phyloP scores from a whole-genome alignment of 2,329 filamentous ascomycete genomes.

The Scedosporium apiospermum region DNA sequence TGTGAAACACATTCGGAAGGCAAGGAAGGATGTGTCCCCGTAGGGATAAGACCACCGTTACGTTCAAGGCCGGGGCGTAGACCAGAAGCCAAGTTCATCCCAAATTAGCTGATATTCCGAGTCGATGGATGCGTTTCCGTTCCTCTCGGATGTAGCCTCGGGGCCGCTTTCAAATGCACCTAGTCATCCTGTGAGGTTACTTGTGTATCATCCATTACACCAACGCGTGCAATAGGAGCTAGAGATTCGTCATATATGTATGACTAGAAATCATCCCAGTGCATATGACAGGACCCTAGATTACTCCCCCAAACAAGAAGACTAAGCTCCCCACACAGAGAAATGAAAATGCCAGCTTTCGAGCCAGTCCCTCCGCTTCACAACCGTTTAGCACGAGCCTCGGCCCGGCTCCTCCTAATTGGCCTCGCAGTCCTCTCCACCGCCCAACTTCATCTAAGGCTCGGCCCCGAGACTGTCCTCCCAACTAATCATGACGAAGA shows the following conservation, averaged over 20 bases:
- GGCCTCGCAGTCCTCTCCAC: conserved; percentile 2
- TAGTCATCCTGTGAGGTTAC: not conserved
- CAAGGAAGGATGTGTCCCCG: no score
- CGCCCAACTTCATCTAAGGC: not conserved
- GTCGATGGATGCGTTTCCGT: not conserved
- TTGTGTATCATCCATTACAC: not conserved
- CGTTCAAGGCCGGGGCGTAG: no score
- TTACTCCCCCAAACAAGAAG: not conserved
- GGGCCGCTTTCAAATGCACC: not conserved
- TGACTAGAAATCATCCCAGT: no score
- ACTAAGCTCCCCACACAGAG: not conserved
- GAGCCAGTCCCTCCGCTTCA: not conserved
- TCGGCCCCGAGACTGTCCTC: not conserved
- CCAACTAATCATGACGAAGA: not conserved
- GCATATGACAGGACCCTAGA: no score
- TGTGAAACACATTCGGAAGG: no score
- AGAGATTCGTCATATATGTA: no score
- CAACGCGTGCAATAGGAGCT: no score
- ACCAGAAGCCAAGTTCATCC: no score
- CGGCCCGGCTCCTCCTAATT: conserved; percentile 2
- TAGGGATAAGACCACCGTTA: no score
- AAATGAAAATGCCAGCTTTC: not conserved
- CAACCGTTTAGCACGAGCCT: conserved; percentile 1
- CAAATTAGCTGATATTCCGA: no score
- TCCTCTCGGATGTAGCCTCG: not conserved